Conservation (phyloP, 345 rosid genomes). For the Salix brachista region DNA sequence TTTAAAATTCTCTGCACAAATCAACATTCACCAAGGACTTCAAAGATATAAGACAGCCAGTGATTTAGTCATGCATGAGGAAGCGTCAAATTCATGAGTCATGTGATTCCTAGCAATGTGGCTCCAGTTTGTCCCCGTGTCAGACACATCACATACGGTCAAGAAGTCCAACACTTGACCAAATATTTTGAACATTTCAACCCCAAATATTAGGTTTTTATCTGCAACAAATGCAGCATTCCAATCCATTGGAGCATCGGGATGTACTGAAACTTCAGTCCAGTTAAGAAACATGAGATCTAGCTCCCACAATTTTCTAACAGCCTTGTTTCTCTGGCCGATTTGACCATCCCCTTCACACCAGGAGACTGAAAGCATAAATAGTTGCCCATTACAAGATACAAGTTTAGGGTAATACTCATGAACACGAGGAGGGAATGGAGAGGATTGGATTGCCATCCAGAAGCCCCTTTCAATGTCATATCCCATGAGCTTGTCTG, state of each 20-base stretch:
- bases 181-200: slow-evolving; percentile 96
- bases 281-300: slow-evolving; percentile 81
- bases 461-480: slow-evolving; percentile 90
- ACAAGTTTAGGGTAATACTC: slow-evolving; percentile 94
- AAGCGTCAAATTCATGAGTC: slow-evolving; percentile 70
- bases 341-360: slow-evolving; percentile 96
- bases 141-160: slow-evolving; percentile 56
- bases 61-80: slow-evolving; percentile 79
- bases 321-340: slow-evolving; percentile 94
- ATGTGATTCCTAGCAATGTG: slow-evolving; percentile 73
- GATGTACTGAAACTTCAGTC: slow-evolving; percentile 81
- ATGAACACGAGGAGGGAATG: slow-evolving; percentile 81
- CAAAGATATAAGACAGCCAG: slow-evolving; percentile 72
- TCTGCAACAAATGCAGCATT: slow-evolving; percentile 83
- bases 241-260: slow-evolving; percentile 99
- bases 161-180: slow-evolving; percentile 87
- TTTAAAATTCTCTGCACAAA: slow-evolving; percentile 9
- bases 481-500: slow-evolving; percentile 83
- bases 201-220: slow-evolving; percentile 61
- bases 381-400: slow-evolving; percentile 61
- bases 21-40: slow-evolving; percentile 5
- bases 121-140: slow-evolving; percentile 50
- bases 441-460: slow-evolving; percentile 73
- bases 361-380: slow-evolving; percentile 96
- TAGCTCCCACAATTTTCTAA: slow-evolving; percentile 90